Evolutionary conservation across 257 asterid species (phyloP), one percentile per base, ranked within the genome.

Genomic region (Haberlea rhodopensis): DNA sequence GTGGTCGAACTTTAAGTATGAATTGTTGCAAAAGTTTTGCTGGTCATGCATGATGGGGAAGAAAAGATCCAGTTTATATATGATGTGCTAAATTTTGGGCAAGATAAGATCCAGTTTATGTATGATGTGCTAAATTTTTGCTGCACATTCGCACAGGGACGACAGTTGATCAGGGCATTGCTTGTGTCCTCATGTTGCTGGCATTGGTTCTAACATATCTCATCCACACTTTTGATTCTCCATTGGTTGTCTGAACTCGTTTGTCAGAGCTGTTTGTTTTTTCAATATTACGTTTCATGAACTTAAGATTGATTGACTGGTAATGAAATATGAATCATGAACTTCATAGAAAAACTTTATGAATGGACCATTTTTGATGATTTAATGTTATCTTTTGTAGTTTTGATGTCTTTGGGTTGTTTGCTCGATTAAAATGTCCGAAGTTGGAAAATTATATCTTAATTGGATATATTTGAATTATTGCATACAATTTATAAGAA

Each of bases 191-290:
- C 66, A 87, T 87, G 95, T 16, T 83, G 75, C 53, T 87, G 71
- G 95, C 95, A 5, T 75, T 87, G 85, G 85, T 73, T 62, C 90
- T 87, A 67, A 87, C 95, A 21, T 87, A 87, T 52, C 69, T 87
- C 74, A 87, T 87, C 78, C 95, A 85, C 80, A 43, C 76, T 61
- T 66, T 77, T 60, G 95, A 86, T 59, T 81, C 67, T 66, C 84
- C 88, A 21, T 72, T 83, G 25, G 62, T 26, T 29, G 48, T 69
- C 69, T 79, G 79, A 75, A 54, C 67, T 67, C 69, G 20, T 37
- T 62, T 8, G 22, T 31, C 2, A 64, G 2, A 40, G 67, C 6
- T 43, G 15, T 37, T 16, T 20, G 59, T 67, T 62, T 60, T n/a
- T 56, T 6, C 7, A 22, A 6, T 29, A 58, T 59, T 9, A 32